These are phyloP conservation scores for Pseudogymnoascus sp. DNA, from an alignment of 2,329 filamentous ascomycete species.

Conservation along the genomic window DNA sequence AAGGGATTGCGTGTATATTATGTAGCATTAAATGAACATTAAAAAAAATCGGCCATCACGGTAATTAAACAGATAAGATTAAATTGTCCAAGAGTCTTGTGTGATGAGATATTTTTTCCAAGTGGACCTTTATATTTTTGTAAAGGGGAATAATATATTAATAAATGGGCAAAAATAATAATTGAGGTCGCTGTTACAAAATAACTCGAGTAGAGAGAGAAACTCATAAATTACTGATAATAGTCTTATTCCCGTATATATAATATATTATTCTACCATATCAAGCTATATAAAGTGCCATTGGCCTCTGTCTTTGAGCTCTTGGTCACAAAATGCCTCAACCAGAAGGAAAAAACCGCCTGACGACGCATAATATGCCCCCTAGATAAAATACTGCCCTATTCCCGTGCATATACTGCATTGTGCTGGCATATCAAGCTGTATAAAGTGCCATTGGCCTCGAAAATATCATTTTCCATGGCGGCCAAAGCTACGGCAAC, in stretches of 20 bases:
- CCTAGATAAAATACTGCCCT: too few relatives aligned
- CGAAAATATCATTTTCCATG: neutral
- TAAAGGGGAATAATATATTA: neutral
- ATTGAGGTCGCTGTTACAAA: neutral
- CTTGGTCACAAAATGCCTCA: neutral
- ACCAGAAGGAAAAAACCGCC: neutral
- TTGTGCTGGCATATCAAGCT: neutral
- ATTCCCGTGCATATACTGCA: neutral
- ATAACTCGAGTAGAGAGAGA: neutral
- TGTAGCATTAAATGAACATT: neutral
- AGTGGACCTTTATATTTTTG: neutral
- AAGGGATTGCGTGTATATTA: conserved; percentile 31
- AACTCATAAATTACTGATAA: neutral
- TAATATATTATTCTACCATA: neutral
- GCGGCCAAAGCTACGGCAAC: conserved; percentile 3
- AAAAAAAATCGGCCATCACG: neutral
- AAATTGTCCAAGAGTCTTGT: neutral
- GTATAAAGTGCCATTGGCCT: conserved; percentile 1
- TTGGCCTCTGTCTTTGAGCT: neutral
- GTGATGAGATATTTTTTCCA: neutral
- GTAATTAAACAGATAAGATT: neutral
- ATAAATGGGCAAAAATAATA: neutral
- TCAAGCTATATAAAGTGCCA: neutral
- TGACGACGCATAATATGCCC: neutral
- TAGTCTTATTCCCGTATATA: neutral